These are phyloP conservation scores for Chalciporus sp. DNA, from an alignment of 1,284 basidiomycete species.

Conservation along the genomic window DNA sequence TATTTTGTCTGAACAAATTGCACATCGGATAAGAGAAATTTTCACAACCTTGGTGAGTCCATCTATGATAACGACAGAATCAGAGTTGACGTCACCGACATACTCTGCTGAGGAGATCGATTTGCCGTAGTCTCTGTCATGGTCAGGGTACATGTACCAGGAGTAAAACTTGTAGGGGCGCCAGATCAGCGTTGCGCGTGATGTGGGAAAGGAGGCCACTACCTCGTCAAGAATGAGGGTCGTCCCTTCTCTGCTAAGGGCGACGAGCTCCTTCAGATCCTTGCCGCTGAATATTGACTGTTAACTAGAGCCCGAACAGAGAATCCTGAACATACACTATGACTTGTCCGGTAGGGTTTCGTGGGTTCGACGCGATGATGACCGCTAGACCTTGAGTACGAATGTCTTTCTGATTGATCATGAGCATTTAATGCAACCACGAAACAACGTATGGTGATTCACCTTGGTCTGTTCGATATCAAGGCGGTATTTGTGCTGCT, in stretches of 20 bases:
- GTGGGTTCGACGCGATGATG: conserved; percentile 87
- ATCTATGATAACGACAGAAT: conserved; percentile 85
- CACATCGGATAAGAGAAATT: neutral
- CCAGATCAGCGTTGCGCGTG: neutral
- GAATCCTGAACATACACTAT: conserved; percentile 42
- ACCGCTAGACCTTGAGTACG: conserved; percentile 81
- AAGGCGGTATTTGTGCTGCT: conserved; percentile 63
- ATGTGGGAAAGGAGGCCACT: conserved; percentile 11
- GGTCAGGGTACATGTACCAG: conserved; percentile 89
- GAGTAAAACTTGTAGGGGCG: conserved; percentile 70
- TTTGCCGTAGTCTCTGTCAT: conserved; percentile 73
- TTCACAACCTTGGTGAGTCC: conserved; percentile 83
- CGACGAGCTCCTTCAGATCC: conserved; percentile 80
- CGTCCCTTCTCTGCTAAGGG: conserved; percentile 68
- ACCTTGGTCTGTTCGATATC: conserved; percentile 76
- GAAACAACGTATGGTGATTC: neutral
- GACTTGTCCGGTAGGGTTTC: conserved; percentile 89
- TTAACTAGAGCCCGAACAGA: conserved; percentile 9
- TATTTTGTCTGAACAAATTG: neutral
- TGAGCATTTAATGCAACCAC: conserved; percentile 6
- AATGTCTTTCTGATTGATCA: conserved; percentile 65
- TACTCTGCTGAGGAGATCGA: conserved; percentile 84
- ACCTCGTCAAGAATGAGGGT: conserved; percentile 91
- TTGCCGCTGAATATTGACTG: conserved; percentile 54
- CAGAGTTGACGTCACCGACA: conserved; percentile 83